These are phyloP conservation scores for Talaromyces verruculosus DNA, from an alignment of 2,329 filamentous ascomycete genomes.

Conservation along the genomic window DNA sequence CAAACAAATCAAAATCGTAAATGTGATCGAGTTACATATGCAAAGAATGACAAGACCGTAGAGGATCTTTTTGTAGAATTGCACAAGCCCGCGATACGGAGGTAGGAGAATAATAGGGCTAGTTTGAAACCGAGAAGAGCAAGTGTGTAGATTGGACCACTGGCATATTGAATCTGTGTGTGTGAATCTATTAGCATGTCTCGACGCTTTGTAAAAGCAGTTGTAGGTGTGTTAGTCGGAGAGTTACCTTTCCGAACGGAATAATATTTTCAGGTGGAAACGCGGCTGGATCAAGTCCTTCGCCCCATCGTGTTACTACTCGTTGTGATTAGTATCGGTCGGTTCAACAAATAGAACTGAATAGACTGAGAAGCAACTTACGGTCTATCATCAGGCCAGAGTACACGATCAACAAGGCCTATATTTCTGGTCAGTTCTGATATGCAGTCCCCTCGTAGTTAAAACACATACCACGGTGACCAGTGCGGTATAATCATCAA, in stretches of 20 bases:
- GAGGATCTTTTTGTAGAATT: conserved; percentile 36
- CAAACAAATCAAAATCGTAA: conserved; percentile 30
- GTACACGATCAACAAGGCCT: conserved; percentile 9
- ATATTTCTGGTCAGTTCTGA: neutral
- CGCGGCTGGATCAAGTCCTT: conserved; percentile 24
- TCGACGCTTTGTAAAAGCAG: neutral
- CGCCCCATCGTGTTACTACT: conserved; percentile 33
- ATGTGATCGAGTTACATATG: conserved; percentile 42
- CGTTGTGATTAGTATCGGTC: neutral
- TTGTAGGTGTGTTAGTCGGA: neutral
- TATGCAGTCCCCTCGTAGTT: neutral
- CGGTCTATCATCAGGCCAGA: neutral
- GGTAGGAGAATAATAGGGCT: conserved; percentile 49
- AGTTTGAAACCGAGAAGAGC: conserved; percentile 50
- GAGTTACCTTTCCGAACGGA: conserved; percentile 29
- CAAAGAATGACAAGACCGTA: conserved; percentile 38
- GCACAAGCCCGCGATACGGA: conserved; percentile 48
- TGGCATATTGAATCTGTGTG: conserved; percentile 31
- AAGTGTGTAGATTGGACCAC: conserved; percentile 32
- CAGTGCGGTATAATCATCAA: conserved; percentile 31
- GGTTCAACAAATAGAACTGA: too few species aligned
- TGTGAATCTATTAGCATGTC: neutral
- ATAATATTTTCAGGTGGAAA: conserved; percentile 29
- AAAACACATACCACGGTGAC: conserved; percentile 25
- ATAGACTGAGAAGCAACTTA: neutral